Conservation (phyloP, 139 green algal species). For the Coccomyxa sp. region DNA sequence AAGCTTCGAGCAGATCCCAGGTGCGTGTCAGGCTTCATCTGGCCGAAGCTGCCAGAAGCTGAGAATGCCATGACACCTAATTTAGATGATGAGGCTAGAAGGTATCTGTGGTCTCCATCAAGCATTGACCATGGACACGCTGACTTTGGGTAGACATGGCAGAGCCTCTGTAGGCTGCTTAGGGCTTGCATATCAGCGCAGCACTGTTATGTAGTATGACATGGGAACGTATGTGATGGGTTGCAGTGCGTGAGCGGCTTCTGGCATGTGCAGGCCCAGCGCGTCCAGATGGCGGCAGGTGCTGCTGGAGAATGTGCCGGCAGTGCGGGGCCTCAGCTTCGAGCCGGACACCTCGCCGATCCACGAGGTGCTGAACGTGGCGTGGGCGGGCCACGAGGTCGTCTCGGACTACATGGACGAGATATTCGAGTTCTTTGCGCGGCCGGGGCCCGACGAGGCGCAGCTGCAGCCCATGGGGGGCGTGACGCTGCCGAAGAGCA, state of each 20-base stretch:
- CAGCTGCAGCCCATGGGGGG: neutral
- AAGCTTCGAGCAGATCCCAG: conserved; percentile 22
- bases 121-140: neutral
- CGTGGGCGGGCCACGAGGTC: conserved; percentile 37
- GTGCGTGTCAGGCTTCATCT: neutral
- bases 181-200: neutral
- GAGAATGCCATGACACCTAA: too few species aligned
- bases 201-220: neutral
- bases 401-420: conserved; percentile 10
- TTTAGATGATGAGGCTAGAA: neutral
- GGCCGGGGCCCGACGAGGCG: neutral
- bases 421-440: neutral
- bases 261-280: conserved; percentile 1
- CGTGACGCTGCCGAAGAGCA: too few species aligned
- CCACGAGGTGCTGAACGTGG: conserved; percentile 37
- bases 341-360: conserved; percentile 7
- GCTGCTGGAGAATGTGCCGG: neutral
- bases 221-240: neutral
- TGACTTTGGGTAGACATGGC: neutral
- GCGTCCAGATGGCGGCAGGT: neutral
- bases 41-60: too few species aligned
- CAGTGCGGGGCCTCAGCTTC: conserved; percentile 1
- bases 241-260: too few species aligned
- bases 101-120: neutral
- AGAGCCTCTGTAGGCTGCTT: neutral